Evolutionary conservation across 2,329 filamentous ascomycete species (phyloP).

Genomic region (Xylariomycetidae sp.): DNA sequence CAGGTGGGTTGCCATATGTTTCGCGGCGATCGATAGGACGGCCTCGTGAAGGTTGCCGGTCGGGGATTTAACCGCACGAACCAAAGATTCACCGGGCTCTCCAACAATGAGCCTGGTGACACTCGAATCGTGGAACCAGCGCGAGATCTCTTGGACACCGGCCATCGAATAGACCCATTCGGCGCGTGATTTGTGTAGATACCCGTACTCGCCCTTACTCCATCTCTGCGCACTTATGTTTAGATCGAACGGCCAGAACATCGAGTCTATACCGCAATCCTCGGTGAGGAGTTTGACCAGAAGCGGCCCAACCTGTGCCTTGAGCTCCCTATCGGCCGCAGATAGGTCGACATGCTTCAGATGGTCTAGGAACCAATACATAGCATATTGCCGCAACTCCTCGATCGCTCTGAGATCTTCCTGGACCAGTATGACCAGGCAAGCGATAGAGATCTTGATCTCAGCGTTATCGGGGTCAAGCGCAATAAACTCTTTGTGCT

Average conservation of each 20-base stretch:
- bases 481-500: conserved; percentile 26
- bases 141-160: conserved; percentile 18
- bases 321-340: conserved; percentile 22
- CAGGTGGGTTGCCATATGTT: conserved; percentile 21
- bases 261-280: conserved; percentile 22
- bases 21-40: conserved; percentile 19
- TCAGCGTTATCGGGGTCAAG: conserved; percentile 28
- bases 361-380: conserved; percentile 24
- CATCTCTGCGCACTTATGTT: conserved; percentile 23
- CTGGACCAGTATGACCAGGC: conserved; percentile 22
- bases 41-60: conserved; percentile 17
- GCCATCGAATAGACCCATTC: conserved; percentile 25
- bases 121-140: conserved; percentile 23
- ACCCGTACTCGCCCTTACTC: conserved; percentile 17
- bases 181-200: conserved; percentile 14
- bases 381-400: conserved; percentile 19
- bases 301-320: conserved; percentile 22
- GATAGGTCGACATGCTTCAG: conserved; percentile 24
- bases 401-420: conserved; percentile 14
- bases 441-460: conserved; percentile 24
- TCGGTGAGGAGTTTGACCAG: conserved; percentile 24
- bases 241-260: conserved; percentile 23
- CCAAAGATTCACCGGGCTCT: conserved; percentile 11
- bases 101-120: conserved; percentile 18
- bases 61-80: conserved; percentile 15